Evolutionary conservation across 2,329 filamentous ascomycete species (phyloP).

Genomic region (Colletotrichum shisoi): DNA sequence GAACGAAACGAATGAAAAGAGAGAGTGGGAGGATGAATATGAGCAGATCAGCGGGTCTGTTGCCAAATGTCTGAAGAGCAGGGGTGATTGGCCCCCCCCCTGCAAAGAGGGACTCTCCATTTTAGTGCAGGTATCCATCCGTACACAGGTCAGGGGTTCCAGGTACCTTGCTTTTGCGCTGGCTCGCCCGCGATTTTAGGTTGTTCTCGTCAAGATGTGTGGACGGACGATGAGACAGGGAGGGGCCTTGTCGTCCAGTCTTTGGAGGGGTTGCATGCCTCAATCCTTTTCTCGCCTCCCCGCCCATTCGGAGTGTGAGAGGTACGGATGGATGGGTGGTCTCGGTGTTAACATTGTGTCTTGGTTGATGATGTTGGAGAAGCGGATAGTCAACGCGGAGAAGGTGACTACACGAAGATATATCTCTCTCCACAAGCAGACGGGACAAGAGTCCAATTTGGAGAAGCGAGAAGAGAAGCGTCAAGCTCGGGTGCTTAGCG

Average conservation of each 20-base stretch:
- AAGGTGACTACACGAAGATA: background rate
- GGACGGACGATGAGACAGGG: slow-evolving; percentile 33
- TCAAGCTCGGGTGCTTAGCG: too few species aligned
- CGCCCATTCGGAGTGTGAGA: background rate
- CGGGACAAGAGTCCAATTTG: background rate
- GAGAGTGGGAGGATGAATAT: slow-evolving; percentile 35
- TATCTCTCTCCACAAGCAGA: background rate
- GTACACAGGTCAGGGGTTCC: slow-evolving; percentile 28
- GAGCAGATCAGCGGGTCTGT: slow-evolving; percentile 39
- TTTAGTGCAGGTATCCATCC: slow-evolving; percentile 33
- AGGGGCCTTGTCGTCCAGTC: slow-evolving; percentile 25
- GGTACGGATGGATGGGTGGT: slow-evolving; percentile 1
- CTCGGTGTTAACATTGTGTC: background rate
- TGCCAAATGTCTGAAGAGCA: slow-evolving; percentile 35
- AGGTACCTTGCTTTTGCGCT: slow-evolving; percentile 35
- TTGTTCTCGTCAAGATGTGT: slow-evolving; percentile 37
- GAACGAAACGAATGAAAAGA: slow-evolving; percentile 27
- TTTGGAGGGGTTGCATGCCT: slow-evolving; percentile 32
- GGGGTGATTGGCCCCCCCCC: slow-evolving; percentile 10
- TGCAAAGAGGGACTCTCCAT: slow-evolving; percentile 23
- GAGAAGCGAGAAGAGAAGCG: background rate
- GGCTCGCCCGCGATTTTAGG: slow-evolving; percentile 38
- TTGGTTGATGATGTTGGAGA: slow-evolving; percentile 29
- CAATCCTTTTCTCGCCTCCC: background rate
- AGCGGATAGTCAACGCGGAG: slow-evolving; percentile 28